A percentile compares a stretch with the other conserved stretches of the same genome.
Conservation (phyloP, 495 filamentous ascomycete genomes). For the Penicillium pancosmium region DNA sequence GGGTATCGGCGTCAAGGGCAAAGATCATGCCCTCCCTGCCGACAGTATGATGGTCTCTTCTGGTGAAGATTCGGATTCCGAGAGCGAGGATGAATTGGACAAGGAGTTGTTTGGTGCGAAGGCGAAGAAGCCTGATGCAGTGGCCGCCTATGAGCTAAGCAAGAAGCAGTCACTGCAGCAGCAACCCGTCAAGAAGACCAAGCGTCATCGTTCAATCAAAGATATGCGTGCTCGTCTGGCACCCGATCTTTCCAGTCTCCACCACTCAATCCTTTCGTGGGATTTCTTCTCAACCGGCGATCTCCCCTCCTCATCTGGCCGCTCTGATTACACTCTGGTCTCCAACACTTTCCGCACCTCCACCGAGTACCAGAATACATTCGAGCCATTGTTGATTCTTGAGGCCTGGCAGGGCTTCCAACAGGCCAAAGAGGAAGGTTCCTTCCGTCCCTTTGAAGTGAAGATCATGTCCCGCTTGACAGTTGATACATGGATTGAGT, state of each 20-base stretch:
- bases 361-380: conserved; percentile 80
- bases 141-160: conserved; percentile 57
- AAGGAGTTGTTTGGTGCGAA: conserved; percentile 61
- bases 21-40: conserved; percentile 70
- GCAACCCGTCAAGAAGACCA: conserved; percentile 78
- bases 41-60: conserved; percentile 87
- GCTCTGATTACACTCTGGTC: conserved; percentile 71
- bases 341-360: conserved; percentile 75
- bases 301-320: conserved; percentile 71
- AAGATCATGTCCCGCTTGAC: conserved; percentile 82
- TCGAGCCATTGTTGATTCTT: conserved; percentile 85
- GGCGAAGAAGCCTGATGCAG: conserved; percentile 46
- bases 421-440: conserved; percentile 82
- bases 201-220: conserved; percentile 74
- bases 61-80: conserved; percentile 72
- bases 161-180: conserved; percentile 54
- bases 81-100: conserved; percentile 68
- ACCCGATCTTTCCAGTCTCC: conserved; percentile 83
- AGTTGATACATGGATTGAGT: conserved; percentile 90
- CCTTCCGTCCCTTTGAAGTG: conserved; percentile 75
- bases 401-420: conserved; percentile 97
- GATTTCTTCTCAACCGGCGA: conserved; percentile 87
- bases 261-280: conserved; percentile 86
- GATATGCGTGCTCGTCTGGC: conserved; percentile 93
- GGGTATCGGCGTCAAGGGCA: conserved; percentile 76